A percentile compares a stretch with the other conserved stretches of the same genome.
Conservation (phyloP, 1,284 basidiomycete genomes). For the Moesziomyces sp. region DNA sequence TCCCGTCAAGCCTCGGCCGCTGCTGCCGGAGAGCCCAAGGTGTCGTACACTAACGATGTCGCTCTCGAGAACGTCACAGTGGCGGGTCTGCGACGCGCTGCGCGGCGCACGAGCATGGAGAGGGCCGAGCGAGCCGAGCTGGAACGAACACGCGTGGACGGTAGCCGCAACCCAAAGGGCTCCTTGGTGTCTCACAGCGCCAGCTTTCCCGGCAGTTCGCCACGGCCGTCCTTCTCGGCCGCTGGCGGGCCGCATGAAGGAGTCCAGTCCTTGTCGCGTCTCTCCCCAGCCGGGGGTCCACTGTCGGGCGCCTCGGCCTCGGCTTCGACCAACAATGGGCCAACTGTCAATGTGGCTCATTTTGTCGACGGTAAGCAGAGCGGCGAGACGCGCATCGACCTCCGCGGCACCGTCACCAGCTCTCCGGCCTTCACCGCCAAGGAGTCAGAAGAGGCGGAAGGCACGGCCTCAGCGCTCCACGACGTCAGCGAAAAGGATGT, state of each 20-base stretch:
- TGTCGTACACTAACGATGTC: conserved; percentile 12
- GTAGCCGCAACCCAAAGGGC: conserved; percentile 16
- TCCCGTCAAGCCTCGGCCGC: conserved; percentile 29
- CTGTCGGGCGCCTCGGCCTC: conserved; percentile 23
- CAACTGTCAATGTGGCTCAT: conserved; percentile 46
- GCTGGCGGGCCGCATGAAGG: conserved; percentile 37
- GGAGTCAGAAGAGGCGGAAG: conserved; percentile 3
- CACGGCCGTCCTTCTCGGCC: conserved; percentile 31
- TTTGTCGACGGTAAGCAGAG: conserved; percentile 39
- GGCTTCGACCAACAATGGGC: conserved; percentile 37
- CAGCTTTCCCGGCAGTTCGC: conserved; percentile 47
- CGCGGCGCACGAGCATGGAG: conserved; percentile 50
- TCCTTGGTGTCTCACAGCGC: conserved; percentile 38
- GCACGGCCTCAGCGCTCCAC: background rate
- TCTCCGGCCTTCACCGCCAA: conserved; percentile 13
- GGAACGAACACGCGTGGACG: conserved; percentile 18
- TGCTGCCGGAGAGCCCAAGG: conserved; percentile 11
- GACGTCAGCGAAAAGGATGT: conserved; percentile 32
- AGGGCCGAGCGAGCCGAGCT: conserved; percentile 17
- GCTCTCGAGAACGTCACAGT: conserved; percentile 43
- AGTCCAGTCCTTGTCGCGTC: conserved; percentile 29
- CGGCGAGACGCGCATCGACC: conserved; percentile 52
- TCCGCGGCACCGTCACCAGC: conserved; percentile 44
- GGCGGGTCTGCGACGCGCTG: conserved; percentile 53
- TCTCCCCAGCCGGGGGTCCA: conserved; percentile 11